A percentile compares a stretch with the other conserved stretches of the same genome.
Evolutionary conservation across 441 rosid species (phyloP).

Genomic region (Melianthus villosus): DNA sequence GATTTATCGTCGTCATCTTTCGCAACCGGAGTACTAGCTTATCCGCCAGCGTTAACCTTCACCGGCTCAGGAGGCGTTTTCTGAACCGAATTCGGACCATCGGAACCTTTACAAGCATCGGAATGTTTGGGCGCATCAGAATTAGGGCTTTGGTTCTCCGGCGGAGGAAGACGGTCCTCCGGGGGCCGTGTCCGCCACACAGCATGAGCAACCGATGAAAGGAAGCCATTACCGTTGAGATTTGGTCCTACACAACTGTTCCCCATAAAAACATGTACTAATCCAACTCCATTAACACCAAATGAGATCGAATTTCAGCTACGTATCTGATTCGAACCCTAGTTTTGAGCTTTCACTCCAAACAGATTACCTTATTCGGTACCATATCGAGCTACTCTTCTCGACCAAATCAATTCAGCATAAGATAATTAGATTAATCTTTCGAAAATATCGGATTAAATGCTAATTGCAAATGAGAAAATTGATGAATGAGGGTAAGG

Average conservation of each 20-base stretch:
- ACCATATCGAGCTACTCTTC: too few relatives aligned
- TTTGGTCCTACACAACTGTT: constrained; percentile 75
- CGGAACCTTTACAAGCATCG: constrained; percentile 10
- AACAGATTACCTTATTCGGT: too few relatives aligned
- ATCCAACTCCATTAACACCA: not conserved
- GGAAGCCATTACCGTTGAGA: constrained; percentile 43
- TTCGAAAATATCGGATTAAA: too few relatives aligned
- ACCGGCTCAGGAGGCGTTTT: constrained; percentile 50
- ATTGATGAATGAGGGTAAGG: too few relatives aligned
- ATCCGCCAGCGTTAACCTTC: constrained; percentile 21
- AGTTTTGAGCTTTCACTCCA: too few relatives aligned
- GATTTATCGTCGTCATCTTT: too few relatives aligned
- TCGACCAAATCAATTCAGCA: too few relatives aligned
- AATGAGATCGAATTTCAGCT: not conserved
- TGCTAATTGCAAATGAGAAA: too few relatives aligned
- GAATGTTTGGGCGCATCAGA: constrained; percentile 14
- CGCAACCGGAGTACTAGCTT: constrained; percentile 9
- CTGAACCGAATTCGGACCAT: constrained; percentile 17
- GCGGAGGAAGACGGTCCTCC: constrained; percentile 32
- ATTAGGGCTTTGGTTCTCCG: constrained; percentile 17
- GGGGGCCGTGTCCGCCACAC: constrained; percentile 50
- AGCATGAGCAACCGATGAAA: constrained; percentile 55
- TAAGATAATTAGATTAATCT: too few relatives aligned
- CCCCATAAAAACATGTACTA: constrained; percentile 41
- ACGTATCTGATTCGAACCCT: too few relatives aligned